Conservation (phyloP, 108 stramenopile genomes). For the Skeletonema menzelii region DNA sequence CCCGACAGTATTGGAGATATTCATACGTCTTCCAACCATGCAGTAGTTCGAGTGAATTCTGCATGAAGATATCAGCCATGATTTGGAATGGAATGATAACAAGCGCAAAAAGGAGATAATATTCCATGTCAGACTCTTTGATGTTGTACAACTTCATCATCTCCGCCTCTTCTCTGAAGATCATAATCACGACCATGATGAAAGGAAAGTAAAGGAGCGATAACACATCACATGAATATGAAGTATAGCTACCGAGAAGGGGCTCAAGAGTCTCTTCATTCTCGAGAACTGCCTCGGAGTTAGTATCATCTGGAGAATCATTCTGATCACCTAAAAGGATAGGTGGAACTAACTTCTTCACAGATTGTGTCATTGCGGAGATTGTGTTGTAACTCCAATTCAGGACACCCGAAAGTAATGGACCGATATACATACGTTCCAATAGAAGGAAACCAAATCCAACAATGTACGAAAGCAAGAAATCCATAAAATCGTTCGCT, state of each 20-base stretch:
- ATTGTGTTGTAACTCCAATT: conserved; percentile 14
- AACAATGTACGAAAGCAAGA: conserved; percentile 75
- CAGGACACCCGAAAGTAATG: conserved; percentile 46
- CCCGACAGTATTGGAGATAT: conserved; percentile 70
- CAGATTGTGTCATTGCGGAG: background rate
- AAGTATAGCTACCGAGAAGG: conserved; percentile 65
- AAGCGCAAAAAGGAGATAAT: conserved; percentile 68
- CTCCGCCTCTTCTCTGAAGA: conserved; percentile 62
- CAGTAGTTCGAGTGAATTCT: conserved; percentile 70
- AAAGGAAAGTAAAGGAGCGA: conserved; percentile 67
- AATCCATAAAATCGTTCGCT: conserved; percentile 84
- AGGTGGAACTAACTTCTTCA: background rate
- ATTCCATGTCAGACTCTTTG: conserved; percentile 81
- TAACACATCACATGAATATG: conserved; percentile 66
- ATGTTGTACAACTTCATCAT: conserved; percentile 82
- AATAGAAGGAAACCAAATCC: conserved; percentile 76
- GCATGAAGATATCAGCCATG: conserved; percentile 71
- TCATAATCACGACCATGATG: conserved; percentile 67
- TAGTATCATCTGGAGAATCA: background rate
- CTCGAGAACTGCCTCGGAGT: background rate
- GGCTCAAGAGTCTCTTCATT: conserved; percentile 81
- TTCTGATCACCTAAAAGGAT: background rate
- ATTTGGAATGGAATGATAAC: conserved; percentile 69
- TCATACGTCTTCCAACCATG: conserved; percentile 89
- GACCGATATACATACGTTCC: conserved; percentile 67